A percentile compares a stretch with the other conserved stretches of the same genome.
These are phyloP conservation scores for Talaromyces islandicus DNA, from an alignment of 2,329 filamentous ascomycete genomes.

Conservation along the genomic window DNA sequence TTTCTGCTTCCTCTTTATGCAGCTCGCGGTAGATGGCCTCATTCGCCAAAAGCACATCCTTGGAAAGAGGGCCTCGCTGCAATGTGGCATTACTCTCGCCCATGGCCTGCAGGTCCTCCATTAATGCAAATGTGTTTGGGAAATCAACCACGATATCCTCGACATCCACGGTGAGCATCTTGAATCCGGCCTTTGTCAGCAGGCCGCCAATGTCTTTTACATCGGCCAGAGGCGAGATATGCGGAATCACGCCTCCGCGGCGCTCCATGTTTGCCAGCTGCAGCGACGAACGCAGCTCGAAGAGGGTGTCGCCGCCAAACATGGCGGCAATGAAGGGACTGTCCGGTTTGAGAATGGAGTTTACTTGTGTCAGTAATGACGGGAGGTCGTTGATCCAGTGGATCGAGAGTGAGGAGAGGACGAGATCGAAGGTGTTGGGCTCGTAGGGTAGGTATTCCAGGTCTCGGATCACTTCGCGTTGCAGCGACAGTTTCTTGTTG, in stretches of 20 bases:
- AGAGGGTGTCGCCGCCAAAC: conserved; percentile 91
- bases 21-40: conserved; percentile 84
- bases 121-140: conserved; percentile 80
- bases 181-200: conserved; percentile 82
- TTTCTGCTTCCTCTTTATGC: conserved; percentile 74
- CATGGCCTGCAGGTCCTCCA: conserved; percentile 94
- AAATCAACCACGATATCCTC: conserved; percentile 97
- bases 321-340: conserved; percentile 90
- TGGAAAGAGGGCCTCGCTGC: conserved; percentile 67
- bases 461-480: conserved; percentile 63
- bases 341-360: conserved; percentile 82
- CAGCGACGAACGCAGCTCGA: conserved; percentile 84
- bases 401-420: conserved; percentile 80
- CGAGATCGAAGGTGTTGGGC: conserved; percentile 75
- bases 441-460: conserved; percentile 69
- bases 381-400: conserved; percentile 99
- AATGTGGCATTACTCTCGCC: conserved; percentile 88
- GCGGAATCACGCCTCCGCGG: conserved; percentile 82
- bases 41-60: conserved; percentile 79
- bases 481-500: conserved; percentile 67
- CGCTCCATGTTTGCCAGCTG: conserved; percentile 90
- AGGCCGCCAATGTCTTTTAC: conserved; percentile 86
- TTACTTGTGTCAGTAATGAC: conserved; percentile 75
- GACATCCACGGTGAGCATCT: conserved; percentile 91
- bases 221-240: conserved; percentile 86